Evolutionary conservation across 2,329 filamentous ascomycete genomes (phyloP), one percentile per base, ranked within the genome.

Genomic region (Claviceps sp.): DNA sequence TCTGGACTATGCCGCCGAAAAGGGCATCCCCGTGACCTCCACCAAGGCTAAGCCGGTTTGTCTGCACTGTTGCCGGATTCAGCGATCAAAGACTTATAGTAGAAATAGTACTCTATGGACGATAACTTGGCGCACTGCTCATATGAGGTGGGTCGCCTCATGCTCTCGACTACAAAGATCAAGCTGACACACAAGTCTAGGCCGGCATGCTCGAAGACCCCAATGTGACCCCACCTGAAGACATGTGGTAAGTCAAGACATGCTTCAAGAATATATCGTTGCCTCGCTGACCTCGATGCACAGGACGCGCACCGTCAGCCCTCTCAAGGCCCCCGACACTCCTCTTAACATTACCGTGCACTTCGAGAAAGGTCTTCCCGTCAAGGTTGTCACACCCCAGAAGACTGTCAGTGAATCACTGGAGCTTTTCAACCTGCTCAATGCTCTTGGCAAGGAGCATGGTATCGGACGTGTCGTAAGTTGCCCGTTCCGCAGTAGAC

Each of bases 11-110:
- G 52, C 52, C 20, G 48, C 44, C 11, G 37, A 30, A 14, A 48
- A 53, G 43, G 30, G 38, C 11, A 41, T 53, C 18, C 52, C 48
- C 20, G 52, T 53, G 24, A 53, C 37, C 8, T 53, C 52, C 20
- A 53, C 52, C 38, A 47, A 43, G 38, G 36, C 38, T 2, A 48
- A 47, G 44, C 48, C 52, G 36, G 47, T 48, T 40, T 41, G 47
- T 48, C 37, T 38, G 4, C 46, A 48, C 37, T 30, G 16, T 16
- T 18, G 8, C 16, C 4, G 11, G 20, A 40, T 22, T 8, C 13
- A 20, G 36, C 14, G 26, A 18, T n/a, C 24, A 38, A 38, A 14
- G 9, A 38, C 37, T 48, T 2, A 48, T 41, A 22, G n/a, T 41
- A 13, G 22, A 41, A 24, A 41, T 18, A 48, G 47, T 48, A 36